Evolutionary conservation across 108 stramenopile species (phyloP).

Genomic region (Discostella stelligeroides): DNA sequence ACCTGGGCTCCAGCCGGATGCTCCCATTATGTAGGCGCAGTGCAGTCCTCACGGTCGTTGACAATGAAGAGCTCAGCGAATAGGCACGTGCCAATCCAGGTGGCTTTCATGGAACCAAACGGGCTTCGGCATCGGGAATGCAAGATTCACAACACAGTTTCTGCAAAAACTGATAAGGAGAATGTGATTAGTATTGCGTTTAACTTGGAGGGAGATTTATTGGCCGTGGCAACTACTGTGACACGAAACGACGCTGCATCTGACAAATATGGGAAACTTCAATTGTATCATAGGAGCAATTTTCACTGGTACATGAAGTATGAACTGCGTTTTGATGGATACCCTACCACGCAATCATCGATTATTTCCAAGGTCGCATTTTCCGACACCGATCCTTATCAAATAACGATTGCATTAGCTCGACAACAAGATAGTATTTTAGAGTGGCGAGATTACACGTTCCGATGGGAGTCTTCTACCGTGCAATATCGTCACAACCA

Average conservation of each 20-base stretch:
- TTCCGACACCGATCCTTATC: constrained; percentile 64
- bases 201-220: constrained; percentile 75
- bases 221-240: constrained; percentile 63
- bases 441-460: constrained; percentile 66
- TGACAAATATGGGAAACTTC: constrained; percentile 60
- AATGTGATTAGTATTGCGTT: constrained; percentile 59
- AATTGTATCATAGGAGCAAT: constrained; percentile 86
- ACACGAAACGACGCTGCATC: constrained; percentile 17
- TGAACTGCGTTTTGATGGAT: constrained; percentile 56
- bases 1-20: constrained; percentile 82
- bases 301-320: constrained; percentile 93
- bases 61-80: constrained; percentile 45
- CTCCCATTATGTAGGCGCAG: constrained; percentile 74
- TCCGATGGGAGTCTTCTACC: constrained; percentile 80
- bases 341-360: constrained; percentile 21
- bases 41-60: constrained; percentile 55
- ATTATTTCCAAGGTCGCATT: constrained; percentile 48
- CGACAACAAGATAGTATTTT: constrained; percentile 15
- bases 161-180: constrained; percentile 49
- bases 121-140: constrained; percentile 86
- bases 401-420: constrained; percentile 39
- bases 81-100: constrained; percentile 59
- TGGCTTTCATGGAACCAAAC: constrained; percentile 91
- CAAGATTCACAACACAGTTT: constrained; percentile 47
- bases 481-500: constrained; percentile 28